Evolutionary conservation across 495 filamentous ascomycete species (phyloP).

Genomic region (Tuber borchii): DNA sequence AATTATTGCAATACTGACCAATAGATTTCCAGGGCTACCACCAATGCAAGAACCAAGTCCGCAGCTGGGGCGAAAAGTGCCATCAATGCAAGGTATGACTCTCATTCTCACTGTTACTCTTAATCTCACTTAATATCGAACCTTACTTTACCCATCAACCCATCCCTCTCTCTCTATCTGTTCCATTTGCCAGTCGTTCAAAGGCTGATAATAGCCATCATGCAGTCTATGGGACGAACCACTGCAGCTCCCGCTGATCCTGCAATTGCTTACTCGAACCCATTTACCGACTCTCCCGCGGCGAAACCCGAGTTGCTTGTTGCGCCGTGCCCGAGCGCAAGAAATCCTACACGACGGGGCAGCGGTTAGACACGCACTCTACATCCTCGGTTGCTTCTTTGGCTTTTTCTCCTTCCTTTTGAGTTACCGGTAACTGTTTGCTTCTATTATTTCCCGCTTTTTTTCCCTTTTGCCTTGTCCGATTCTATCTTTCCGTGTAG

Average conservation of each 20-base stretch:
- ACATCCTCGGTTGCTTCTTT: not conserved
- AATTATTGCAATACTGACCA: not conserved
- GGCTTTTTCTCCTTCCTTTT: not conserved
- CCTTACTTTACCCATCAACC: slow-evolving; percentile 3
- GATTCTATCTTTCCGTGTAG: not conserved
- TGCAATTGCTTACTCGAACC: slow-evolving; percentile 20
- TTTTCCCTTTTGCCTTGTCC: not conserved
- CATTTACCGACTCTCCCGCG: slow-evolving; percentile 14
- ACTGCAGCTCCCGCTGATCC: slow-evolving; percentile 12
- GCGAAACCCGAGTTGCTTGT: slow-evolving; percentile 29
- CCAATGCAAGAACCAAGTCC: slow-evolving; percentile 36
- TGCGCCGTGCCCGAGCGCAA: slow-evolving; percentile 28
- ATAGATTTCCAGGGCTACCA: slow-evolving; percentile 23
- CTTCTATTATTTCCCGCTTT: not conserved
- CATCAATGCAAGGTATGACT: slow-evolving; percentile 33
- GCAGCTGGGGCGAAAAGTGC: slow-evolving; percentile 37
- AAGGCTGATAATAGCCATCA: not conserved
- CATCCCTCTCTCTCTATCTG: slow-evolving; percentile 2
- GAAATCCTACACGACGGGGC: slow-evolving; percentile 33
- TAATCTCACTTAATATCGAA: not conserved
- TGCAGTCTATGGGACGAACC: slow-evolving; percentile 27
- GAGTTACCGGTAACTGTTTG: not conserved
- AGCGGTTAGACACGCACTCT: slow-evolving; percentile 13
- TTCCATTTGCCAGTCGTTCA: not conserved
- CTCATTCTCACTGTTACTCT: slow-evolving; percentile 3